Percentiles rank a stretch among this genome's conserved stretches.
Conservation (phyloP, 139 green algal species). For the Chlamydomonas urium region DNA sequence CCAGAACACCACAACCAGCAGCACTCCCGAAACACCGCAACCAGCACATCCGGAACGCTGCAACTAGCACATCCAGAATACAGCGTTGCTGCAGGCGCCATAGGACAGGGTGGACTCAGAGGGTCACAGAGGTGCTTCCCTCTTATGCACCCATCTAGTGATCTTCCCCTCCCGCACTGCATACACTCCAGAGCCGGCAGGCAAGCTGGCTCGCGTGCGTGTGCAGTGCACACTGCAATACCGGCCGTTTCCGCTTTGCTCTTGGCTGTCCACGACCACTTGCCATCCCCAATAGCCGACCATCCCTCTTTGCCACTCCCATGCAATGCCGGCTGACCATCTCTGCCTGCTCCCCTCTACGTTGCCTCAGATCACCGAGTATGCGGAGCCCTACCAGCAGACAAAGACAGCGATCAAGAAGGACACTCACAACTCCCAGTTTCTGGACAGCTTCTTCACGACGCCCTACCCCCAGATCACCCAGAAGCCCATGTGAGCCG, state of each 20-base stretch:
- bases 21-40: no score
- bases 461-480: slow-evolving; percentile 23
- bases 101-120: slow-evolving; percentile 15
- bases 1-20: no score
- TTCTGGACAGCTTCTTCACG: slow-evolving; percentile 40
- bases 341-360: neutral
- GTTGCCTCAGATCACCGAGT: slow-evolving; percentile 40
- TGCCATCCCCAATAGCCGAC: neutral
- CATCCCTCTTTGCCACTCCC: neutral
- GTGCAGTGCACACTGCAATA: neutral
- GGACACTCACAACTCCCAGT: slow-evolving; percentile 10
- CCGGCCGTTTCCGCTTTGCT: neutral
- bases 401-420: neutral
- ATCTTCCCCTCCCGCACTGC: neutral
- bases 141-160: neutral
- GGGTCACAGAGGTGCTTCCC: neutral
- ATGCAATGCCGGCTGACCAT: neutral
- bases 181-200: neutral
- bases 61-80: no score
- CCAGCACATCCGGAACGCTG: no score
- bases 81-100: slow-evolving; percentile 12
- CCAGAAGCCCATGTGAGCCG: no score
- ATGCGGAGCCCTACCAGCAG: slow-evolving; percentile 29
- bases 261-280: neutral
- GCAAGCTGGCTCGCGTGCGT: neutral